Evolutionary conservation across 2,329 filamentous ascomycete genomes (phyloP).

Genomic region (Aspergillus pseudoviridinutans): DNA sequence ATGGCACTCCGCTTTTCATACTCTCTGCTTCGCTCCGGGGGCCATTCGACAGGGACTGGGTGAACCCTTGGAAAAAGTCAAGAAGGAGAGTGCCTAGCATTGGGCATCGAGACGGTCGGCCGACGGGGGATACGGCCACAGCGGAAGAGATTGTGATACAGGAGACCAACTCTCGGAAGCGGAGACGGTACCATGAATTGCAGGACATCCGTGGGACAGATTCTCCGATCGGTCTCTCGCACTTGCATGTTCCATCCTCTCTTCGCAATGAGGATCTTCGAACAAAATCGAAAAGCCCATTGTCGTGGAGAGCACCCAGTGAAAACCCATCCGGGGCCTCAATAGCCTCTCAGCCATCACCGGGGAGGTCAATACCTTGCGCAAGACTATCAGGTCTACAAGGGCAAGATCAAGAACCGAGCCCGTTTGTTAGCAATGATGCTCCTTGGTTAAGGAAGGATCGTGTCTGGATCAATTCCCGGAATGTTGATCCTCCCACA

Average conservation of each 20-base stretch:
- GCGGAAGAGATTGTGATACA: constrained; percentile 21
- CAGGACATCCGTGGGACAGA: constrained; percentile 1
- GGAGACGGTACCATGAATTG: constrained; percentile 16
- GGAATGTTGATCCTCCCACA: constrained; percentile 33
- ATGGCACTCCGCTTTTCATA: constrained; percentile 43
- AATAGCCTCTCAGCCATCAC: constrained; percentile 4
- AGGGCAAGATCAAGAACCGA: neutral
- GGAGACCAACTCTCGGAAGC: constrained; percentile 24
- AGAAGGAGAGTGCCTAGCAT: constrained; percentile 7
- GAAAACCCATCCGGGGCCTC: constrained; percentile 1
- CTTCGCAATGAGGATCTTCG: neutral
- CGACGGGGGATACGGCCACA: neutral
- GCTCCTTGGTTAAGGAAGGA: constrained; percentile 30
- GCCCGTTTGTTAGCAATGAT: constrained; percentile 5
- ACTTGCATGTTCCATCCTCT: constrained; percentile 8
- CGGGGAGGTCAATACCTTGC: constrained; percentile 4
- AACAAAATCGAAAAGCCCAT: neutral
- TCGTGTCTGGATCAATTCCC: constrained; percentile 23
- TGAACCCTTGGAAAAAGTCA: constrained; percentile 43
- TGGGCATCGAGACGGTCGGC: neutral
- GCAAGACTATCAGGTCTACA: neutral
- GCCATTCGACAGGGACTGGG: constrained; percentile 43
- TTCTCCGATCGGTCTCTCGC: neutral
- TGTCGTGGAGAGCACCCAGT: neutral
- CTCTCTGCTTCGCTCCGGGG: constrained; percentile 43